phyloP scores from a whole-genome alignment of 208 protist species.

The Leishmania amazonensis region DNA sequence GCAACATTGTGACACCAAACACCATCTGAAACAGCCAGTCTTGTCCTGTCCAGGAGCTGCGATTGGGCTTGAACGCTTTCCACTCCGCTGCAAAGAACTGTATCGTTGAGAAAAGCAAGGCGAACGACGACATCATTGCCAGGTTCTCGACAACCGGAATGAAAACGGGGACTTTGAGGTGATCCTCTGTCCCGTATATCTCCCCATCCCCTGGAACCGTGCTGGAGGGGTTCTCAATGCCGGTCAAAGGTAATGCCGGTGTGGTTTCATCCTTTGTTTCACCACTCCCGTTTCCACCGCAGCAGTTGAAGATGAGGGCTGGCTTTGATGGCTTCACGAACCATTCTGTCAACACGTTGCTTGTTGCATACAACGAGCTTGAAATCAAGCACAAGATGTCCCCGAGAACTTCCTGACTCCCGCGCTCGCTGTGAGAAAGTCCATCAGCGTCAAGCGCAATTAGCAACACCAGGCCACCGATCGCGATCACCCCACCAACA shows the following conservation, averaged over 20 bases:
- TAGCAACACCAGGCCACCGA: constrained; percentile 81
- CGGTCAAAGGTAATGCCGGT: neutral
- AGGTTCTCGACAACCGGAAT: constrained; percentile 81
- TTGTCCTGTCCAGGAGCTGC: constrained; percentile 51
- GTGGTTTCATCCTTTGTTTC: neutral
- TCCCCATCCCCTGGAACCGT: neutral
- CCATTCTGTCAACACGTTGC: constrained; percentile 93
- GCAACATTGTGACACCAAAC: constrained; percentile 86
- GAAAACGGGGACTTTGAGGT: constrained; percentile 55
- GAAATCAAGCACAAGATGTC: constrained; percentile 86
- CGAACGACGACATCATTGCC: constrained; percentile 75
- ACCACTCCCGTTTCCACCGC: neutral
- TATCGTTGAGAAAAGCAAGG: constrained; percentile 60
- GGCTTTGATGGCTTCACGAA: constrained; percentile 78
- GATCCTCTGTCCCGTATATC: constrained; percentile 19
- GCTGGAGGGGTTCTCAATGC: constrained; percentile 2
- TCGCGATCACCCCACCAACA: constrained; percentile 73
- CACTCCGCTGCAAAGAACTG: constrained; percentile 86
- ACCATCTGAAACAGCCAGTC: constrained; percentile 80
- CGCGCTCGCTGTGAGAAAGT: constrained; percentile 39
- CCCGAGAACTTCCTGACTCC: constrained; percentile 66
- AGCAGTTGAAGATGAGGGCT: constrained; percentile 19
- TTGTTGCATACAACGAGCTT: constrained; percentile 82
- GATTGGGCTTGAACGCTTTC: constrained; percentile 51
- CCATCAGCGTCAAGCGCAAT: constrained; percentile 78